These are phyloP conservation scores for Septoria petroselini DNA, from an alignment of 2,329 filamentous ascomycete species.

Conservation along the genomic window DNA sequence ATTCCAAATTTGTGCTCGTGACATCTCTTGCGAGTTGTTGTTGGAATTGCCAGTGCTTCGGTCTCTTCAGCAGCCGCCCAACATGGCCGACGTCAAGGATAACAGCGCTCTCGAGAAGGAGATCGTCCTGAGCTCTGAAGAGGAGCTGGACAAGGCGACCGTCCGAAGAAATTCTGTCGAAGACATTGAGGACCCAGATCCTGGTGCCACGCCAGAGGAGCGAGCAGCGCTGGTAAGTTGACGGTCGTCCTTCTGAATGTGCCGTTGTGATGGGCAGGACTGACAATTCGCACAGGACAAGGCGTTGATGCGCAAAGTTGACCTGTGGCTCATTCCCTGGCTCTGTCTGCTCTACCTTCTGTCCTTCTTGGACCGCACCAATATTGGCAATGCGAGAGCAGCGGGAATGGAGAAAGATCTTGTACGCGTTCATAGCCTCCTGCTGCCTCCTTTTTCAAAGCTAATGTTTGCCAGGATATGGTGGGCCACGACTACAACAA, in stretches of 20 bases:
- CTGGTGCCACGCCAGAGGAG: slow-evolving; percentile 15
- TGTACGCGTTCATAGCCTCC: too few relatives aligned
- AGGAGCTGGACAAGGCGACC: slow-evolving; percentile 8
- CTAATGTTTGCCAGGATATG: too few relatives aligned
- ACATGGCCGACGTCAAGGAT: slow-evolving; percentile 14
- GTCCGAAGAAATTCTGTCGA: neutral
- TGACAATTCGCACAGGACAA: slow-evolving; percentile 44
- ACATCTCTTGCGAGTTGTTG: neutral
- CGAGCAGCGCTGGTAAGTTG: slow-evolving; percentile 14
- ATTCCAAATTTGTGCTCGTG: neutral
- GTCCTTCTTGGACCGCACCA: slow-evolving; percentile 47
- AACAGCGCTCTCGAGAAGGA: slow-evolving; percentile 9
- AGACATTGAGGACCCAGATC: slow-evolving; percentile 20
- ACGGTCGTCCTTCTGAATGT: neutral
- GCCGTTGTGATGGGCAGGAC: too few relatives aligned
- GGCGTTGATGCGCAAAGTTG: slow-evolving; percentile 50
- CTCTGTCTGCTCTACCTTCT: slow-evolving; percentile 57
- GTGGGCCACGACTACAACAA: slow-evolving; percentile 66
- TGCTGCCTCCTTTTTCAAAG: too few relatives aligned
- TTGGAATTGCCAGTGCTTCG: neutral
- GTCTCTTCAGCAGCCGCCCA: slow-evolving; percentile 5
- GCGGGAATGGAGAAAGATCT: slow-evolving; percentile 58
- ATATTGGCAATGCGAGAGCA: slow-evolving; percentile 59
- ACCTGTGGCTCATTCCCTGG: slow-evolving; percentile 52
- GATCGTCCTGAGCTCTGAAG: slow-evolving; percentile 12